These are phyloP conservation scores for Tricholoma hemisulphureum DNA, from an alignment of 768 basidiomycete species.

Conservation along the genomic window DNA sequence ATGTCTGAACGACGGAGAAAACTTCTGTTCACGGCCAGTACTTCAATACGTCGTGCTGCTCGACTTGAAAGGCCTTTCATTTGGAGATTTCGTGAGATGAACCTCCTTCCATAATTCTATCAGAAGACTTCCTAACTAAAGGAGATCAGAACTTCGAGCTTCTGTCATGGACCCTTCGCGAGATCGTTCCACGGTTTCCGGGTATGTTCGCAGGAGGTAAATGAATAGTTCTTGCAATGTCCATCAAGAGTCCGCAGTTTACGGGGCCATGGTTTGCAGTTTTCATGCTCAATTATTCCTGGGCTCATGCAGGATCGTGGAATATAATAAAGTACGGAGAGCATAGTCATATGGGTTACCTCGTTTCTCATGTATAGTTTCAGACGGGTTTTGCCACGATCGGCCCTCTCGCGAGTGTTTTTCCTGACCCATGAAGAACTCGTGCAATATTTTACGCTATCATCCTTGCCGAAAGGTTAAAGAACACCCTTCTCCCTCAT, in stretches of 20 bases:
- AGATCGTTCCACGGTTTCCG: constrained; percentile 69
- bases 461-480: constrained; percentile 58
- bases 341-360: neutral
- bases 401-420: constrained; percentile 60
- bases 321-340: constrained; percentile 55
- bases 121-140: constrained; percentile 8
- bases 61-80: constrained; percentile 57
- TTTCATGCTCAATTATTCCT: constrained; percentile 72
- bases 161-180: constrained; percentile 61
- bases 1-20: constrained; percentile 39
- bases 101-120: constrained; percentile 5
- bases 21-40: constrained; percentile 21
- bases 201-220: constrained; percentile 74
- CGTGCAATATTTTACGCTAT: constrained; percentile 49
- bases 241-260: constrained; percentile 6
- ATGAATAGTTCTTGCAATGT: constrained; percentile 6
- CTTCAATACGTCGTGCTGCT: constrained; percentile 68
- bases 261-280: constrained; percentile 35
- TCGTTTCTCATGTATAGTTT: constrained; percentile 7
- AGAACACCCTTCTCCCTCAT: constrained; percentile 9
- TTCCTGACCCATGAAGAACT: constrained; percentile 61
- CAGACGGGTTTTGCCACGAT: constrained; percentile 62
- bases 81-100: constrained; percentile 54
- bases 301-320: constrained; percentile 72
- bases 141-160: constrained; percentile 54